Conservation (phyloP, 2,329 filamentous ascomycete species). For the Sclerotinia spermophila region DNA sequence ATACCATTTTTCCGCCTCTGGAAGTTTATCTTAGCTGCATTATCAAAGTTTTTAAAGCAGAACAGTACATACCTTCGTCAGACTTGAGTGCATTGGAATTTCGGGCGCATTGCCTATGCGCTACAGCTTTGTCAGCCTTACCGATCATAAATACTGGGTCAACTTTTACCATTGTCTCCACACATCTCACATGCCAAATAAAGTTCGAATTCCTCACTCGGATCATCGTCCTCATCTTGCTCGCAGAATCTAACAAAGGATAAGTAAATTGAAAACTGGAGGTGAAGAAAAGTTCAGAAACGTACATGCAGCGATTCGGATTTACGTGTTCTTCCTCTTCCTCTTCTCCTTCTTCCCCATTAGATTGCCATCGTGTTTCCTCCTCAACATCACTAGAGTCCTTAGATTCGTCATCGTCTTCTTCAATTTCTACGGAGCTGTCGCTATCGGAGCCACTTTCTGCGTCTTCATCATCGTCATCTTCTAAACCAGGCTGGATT, state of each 20-base stretch:
- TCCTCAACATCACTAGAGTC: conserved; percentile 57
- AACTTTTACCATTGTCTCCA: conserved; percentile 74
- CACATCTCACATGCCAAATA: conserved; percentile 75
- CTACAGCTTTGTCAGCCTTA: conserved; percentile 54
- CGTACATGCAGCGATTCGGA: conserved; percentile 63
- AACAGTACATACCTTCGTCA: conserved; percentile 54
- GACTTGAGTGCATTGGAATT: conserved; percentile 60
- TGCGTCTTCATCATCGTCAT: conserved; percentile 42
- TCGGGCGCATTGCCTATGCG: conserved; percentile 86
- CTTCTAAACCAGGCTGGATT: conserved; percentile 34
- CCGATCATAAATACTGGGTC: conserved; percentile 24
- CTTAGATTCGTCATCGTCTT: conserved; percentile 51
- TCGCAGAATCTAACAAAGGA: conserved; percentile 67
- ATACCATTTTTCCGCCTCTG: conserved; percentile 56
- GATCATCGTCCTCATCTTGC: conserved; percentile 77
- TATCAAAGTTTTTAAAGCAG: not conserved
- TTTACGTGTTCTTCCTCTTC: conserved; percentile 52
- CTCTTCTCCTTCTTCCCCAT: conserved; percentile 46
- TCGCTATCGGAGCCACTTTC: conserved; percentile 33
- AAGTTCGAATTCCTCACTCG: conserved; percentile 74
- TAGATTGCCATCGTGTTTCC: conserved; percentile 51
- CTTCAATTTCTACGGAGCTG: conserved; percentile 29
- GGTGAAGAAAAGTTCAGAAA: conserved; percentile 23
- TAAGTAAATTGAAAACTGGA: conserved; percentile 29
- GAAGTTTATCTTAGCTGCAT: conserved; percentile 29